A percentile compares a stretch with the other conserved stretches of the same genome.
These are phyloP conservation scores for Tetradesmus obliquus DNA, from an alignment of 139 green algal genomes.

Conservation along the genomic window DNA sequence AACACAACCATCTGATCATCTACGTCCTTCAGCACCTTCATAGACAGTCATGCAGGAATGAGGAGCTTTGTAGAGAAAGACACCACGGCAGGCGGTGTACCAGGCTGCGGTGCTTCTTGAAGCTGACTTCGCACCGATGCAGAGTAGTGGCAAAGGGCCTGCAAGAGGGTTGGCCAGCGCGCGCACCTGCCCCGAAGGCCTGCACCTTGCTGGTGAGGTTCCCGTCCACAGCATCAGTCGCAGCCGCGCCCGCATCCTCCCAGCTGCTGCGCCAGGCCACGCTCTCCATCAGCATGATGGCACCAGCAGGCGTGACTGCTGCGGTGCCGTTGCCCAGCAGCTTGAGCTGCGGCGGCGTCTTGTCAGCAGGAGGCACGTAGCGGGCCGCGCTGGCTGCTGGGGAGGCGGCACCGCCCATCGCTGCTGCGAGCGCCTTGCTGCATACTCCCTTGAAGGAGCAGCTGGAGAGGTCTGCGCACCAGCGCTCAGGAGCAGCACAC, in stretches of 20 bases:
- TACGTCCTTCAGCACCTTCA: too few relatives aligned
- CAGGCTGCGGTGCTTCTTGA: too few relatives aligned
- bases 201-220: constrained; percentile 50
- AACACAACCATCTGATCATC: too few relatives aligned
- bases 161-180: neutral
- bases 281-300: constrained; percentile 39
- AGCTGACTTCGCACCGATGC: too few relatives aligned
- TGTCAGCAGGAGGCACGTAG: constrained; percentile 38
- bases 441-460: constrained; percentile 24
- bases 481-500: constrained; percentile 29
- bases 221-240: constrained; percentile 49
- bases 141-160: too few relatives aligned
- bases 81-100: too few relatives aligned
- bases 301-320: constrained; percentile 30
- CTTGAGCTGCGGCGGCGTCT: constrained; percentile 27
- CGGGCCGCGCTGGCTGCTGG: neutral
- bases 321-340: constrained; percentile 36
- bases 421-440: neutral
- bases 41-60: too few relatives aligned
- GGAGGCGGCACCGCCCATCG: neutral
- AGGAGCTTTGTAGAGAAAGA: too few relatives aligned
- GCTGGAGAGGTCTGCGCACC: constrained; percentile 11
- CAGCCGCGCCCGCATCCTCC: constrained; percentile 52
- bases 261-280: constrained; percentile 29
- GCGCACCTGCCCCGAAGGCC: constrained; percentile 33